These are phyloP conservation scores for Gregarina niphandrodes DNA, from an alignment of 169 alveolate species.

Conservation along the genomic window DNA sequence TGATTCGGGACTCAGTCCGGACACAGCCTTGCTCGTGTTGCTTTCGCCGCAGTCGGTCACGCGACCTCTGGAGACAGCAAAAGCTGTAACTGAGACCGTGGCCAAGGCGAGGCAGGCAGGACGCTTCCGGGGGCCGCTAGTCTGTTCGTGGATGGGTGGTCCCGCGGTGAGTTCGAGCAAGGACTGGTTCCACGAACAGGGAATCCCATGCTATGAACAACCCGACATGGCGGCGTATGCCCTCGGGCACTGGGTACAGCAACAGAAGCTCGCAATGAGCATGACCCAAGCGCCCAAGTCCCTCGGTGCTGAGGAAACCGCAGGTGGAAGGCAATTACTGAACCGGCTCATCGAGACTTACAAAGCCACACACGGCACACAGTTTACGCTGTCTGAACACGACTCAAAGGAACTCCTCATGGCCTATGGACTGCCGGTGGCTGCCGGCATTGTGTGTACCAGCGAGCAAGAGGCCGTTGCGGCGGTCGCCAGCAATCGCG, in stretches of 20 bases:
- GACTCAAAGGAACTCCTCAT: constrained; percentile 24
- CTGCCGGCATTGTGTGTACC: constrained; percentile 10
- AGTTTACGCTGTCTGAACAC: constrained; percentile 17
- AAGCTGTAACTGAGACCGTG: constrained; percentile 5
- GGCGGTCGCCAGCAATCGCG: background rate
- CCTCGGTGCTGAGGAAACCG: background rate
- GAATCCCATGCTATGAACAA: constrained; percentile 29
- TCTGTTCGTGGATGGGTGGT: constrained; percentile 36
- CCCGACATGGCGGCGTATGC: constrained; percentile 28
- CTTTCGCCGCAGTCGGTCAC: constrained; percentile 12
- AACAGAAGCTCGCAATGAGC: background rate
- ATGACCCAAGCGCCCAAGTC: background rate
- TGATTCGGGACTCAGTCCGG: background rate
- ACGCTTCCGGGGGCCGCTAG: constrained; percentile 10
- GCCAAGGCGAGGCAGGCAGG: background rate
- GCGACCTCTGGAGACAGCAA: constrained; percentile 11
- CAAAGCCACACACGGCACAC: constrained; percentile 4
- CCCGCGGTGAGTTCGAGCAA: constrained; percentile 27
- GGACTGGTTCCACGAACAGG: constrained; percentile 21
- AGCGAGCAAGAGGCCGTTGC: constrained; percentile 14
- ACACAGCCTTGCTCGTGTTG: background rate
- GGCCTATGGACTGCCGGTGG: constrained; percentile 19
- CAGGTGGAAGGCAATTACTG: background rate
- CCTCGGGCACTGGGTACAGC: background rate
- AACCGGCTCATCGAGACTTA: constrained; percentile 4